Base-by-base conservation (phyloP, 176 grass and related monocot genomes). In the Eleusine coracana region DNA sequence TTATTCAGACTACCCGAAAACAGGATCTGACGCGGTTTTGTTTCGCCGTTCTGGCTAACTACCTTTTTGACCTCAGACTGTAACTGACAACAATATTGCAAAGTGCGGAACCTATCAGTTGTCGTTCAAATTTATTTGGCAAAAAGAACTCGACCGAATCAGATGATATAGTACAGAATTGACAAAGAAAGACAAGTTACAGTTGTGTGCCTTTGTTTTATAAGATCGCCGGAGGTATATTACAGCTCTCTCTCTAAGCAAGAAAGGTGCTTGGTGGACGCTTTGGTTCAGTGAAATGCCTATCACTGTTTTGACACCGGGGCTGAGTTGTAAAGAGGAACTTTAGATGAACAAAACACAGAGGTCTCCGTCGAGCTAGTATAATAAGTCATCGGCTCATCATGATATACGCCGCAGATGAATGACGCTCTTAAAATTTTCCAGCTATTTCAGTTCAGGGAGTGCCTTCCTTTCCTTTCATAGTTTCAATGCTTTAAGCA, bases 261-360 rank as follows among this genome's bases (percentile, higher is more conserved):
- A 15, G 20, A 71, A 85, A 78, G 31, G 14, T 51, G 54, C 15
- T 51, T 16, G 42, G 56, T 72, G 42, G 13, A 54, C 29, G 67
- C 3, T 79, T 15, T 48, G 41, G 34, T 58, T 70, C 50, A 29
- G 20, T 38, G 72, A 56, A 20, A 42, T 4, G 6, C 5, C 4
- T 17, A 65, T 48, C 77, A 54, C 16, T 71, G 55, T 77, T 80
- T 80, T 23, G 63, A 73, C 71, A 84, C 14, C 63, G 6, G 74
- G 10, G 25, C 17, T 80, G 87, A 85, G 70, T 27, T 69, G 81
- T 75, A 80, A 84, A 84, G 87, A 50, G 1, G 28, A 16, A 8
- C 21, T 31, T 59, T 73, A 31, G 70, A 37, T 49, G 41, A 64
- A 67, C 34, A 29, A 37, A 18, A 52, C 28, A 34, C 31, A 34